phyloP scores from a whole-genome alignment of 208 protist species.

The Acanthamoeba sp. region DNA sequence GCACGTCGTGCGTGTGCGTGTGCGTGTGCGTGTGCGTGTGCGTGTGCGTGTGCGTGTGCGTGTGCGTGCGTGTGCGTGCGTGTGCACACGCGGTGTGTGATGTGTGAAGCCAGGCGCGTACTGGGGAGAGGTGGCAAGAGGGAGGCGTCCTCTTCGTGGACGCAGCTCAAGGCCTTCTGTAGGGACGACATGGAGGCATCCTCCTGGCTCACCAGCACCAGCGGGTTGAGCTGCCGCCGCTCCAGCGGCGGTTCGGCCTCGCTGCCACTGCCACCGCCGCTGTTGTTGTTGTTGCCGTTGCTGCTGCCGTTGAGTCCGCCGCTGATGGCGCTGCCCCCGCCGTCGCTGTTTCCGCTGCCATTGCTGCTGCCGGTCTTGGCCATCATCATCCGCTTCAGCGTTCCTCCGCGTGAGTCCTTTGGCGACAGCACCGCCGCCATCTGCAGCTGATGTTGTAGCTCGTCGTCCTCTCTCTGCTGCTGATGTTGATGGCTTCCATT shows the following conservation, averaged over 20 bases:
- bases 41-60: too few relatives aligned
- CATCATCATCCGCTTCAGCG: conserved; percentile 6
- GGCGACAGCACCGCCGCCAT: neutral
- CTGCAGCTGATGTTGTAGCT: too few relatives aligned
- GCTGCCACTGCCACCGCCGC: neutral
- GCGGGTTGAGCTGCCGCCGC: neutral
- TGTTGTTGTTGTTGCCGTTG: neutral
- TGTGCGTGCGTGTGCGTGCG: too few relatives aligned
- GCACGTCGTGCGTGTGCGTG: too few relatives aligned
- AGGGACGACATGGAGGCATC: neutral
- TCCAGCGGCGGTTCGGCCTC: neutral
- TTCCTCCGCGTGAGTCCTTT: neutral
- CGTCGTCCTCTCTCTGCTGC: neutral
- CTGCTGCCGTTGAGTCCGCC: neutral
- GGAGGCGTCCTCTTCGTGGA: conserved; percentile 22
- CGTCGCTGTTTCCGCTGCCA: too few relatives aligned
- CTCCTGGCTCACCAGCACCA: neutral
- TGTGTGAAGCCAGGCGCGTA: neutral
- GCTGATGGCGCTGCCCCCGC: too few relatives aligned
- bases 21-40: too few relatives aligned
- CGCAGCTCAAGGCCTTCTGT: conserved; percentile 1
- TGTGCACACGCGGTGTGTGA: neutral
- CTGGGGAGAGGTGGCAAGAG: neutral
- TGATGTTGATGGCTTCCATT: neutral
- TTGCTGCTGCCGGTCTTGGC: neutral